Evolutionary conservation across 345 rosid genomes (phyloP), one percentile per base, ranked within the genome.

Genomic region (Raphanus sativus): DNA sequence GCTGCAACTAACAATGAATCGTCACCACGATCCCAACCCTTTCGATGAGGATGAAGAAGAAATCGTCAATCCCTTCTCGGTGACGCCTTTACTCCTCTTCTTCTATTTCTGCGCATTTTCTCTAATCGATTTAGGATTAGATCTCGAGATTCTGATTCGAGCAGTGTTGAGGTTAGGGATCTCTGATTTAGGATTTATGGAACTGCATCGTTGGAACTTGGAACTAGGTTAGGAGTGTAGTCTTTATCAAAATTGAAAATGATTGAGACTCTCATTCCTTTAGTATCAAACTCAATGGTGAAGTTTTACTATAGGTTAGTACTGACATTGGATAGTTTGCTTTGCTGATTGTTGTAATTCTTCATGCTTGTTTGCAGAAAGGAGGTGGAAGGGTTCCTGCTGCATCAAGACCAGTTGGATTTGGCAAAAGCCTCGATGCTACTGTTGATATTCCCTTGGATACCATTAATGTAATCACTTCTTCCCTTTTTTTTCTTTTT

Each of bases 1-100:
- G 34, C 88, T 81, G 2, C 13, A 75, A 78, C 61, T 2, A 25
- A 65, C 52, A 5, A 94, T 92, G 98, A 88, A 89, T 83, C 98
- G 95, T 65, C 89, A 84, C 86, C 83, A 80, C 76, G 98, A 94
- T 71, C 97, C 98, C 36, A 94, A 92, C 61, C 97, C 98, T 8
- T 90, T 94, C 79, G 97, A 94, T 34, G 98, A 94, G 71, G 83
- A 80, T n/a, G 83, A 50, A 1, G 55, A 80, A 71, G 82, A 94
- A 70, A 88, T 86, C 80, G 92, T 92, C 86, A 92, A 94, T 92
- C 98, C 98, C 3, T 94, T 94, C 78, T 94, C 98, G 85, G 98
- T 94, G 55, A 5, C 38, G 5, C 69, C 21, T 21, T 21, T 21
- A 21, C 21, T 21, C 21, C 21, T 21, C 21, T 21, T 21, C 21